Evolutionary conservation across 140 eudicot genomes (phyloP).

Genomic region (Erigeron philadelphicus): DNA sequence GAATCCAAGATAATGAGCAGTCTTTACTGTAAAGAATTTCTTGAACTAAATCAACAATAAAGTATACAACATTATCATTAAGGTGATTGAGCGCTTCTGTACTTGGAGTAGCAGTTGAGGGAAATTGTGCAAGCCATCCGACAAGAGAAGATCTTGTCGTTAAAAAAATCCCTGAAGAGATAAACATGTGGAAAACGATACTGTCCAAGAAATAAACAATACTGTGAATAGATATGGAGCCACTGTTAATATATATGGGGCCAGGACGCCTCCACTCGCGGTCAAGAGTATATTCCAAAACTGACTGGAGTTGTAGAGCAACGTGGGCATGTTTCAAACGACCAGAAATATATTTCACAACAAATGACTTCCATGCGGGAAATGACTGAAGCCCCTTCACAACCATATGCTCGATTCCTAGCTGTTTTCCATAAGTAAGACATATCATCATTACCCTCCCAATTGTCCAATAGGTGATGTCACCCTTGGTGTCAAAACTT

Average conservation of each 20-base stretch:
- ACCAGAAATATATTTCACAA: conserved; percentile 15
- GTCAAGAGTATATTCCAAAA: conserved; percentile 36
- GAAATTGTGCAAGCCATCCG: conserved; percentile 38
- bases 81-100: neutral
- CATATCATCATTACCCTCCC: conserved; percentile 54
- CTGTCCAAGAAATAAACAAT: conserved; percentile 51
- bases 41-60: conserved; percentile 19
- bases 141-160: conserved; percentile 53
- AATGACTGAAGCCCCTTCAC: conserved; percentile 15
- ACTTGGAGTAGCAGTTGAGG: conserved; percentile 12
- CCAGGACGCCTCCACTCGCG: conserved; percentile 36
- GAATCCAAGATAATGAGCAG: conserved; percentile 32
- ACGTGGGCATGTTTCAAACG: conserved; percentile 14
- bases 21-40: conserved; percentile 16
- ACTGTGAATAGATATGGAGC: conserved; percentile 52
- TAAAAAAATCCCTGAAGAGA: conserved; percentile 25
- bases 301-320: conserved; percentile 24
- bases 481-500: conserved; percentile 16
- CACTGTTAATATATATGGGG: conserved; percentile 47
- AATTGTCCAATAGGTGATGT: conserved; percentile 39
- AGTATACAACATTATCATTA: conserved; percentile 6
- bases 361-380: conserved; percentile 35
- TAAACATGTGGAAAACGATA: conserved; percentile 36
- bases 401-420: conserved; percentile 22
- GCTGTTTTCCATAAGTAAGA: conserved; percentile 39